phyloP scores from a whole-genome alignment of 331 rosid genomes.

The Prunus yedoensis region DNA sequence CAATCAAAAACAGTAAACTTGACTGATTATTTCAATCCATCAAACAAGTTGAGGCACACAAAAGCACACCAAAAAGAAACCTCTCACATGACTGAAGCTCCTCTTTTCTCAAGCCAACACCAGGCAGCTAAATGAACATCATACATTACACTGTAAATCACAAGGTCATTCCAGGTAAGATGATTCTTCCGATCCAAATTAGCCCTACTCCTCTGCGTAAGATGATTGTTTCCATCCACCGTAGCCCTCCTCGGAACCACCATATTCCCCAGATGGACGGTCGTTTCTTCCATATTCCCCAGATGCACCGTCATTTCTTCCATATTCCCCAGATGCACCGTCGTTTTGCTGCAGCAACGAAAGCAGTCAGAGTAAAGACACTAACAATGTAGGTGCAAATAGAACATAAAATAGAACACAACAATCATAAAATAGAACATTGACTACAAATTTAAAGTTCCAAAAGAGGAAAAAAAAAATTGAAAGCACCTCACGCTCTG shows the following conservation, averaged over 20 bases:
- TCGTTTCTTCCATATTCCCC: neutral
- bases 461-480: too few relatives aligned
- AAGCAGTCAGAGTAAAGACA: neutral
- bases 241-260: constrained; percentile 9
- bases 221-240: constrained; percentile 11
- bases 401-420: too few relatives aligned
- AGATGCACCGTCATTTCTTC: neutral
- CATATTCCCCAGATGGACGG: constrained; percentile 7
- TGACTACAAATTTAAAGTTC: neutral
- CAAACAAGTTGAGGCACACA: neutral
- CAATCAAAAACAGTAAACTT: neutral
- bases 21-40: neutral
- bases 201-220: constrained; percentile 33
- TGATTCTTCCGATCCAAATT: constrained; percentile 33
- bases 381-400: neutral
- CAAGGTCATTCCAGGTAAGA: neutral
- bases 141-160: neutral
- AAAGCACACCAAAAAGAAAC: neutral
- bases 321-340: neutral
- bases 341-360: neutral
- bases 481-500: too few relatives aligned
- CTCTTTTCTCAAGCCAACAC: neutral
- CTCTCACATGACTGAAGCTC: neutral
- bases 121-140: constrained; percentile 3
- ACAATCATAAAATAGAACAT: neutral